phyloP scores from a whole-genome alignment of 1,139 yeast species.

The Protomyces arabidopsidicola region DNA sequence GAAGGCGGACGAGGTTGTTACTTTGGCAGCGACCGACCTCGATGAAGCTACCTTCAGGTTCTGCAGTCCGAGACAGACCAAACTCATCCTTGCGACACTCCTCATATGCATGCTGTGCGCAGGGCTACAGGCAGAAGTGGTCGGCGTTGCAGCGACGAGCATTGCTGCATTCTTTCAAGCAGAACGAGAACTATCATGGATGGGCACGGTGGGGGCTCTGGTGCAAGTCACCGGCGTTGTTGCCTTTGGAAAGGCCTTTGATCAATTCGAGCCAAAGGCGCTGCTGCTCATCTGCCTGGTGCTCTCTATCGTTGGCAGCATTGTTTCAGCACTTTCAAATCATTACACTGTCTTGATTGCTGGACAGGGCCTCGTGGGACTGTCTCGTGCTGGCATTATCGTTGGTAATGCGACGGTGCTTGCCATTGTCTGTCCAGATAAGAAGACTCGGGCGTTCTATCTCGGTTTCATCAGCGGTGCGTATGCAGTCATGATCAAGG shows the following conservation, averaged over 20 bases:
- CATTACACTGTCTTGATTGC: neutral
- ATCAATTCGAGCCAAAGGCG: neutral
- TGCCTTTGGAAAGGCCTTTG: neutral
- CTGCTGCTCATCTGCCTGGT: slow-evolving; percentile 1
- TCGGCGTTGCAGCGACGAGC: slow-evolving; percentile 8
- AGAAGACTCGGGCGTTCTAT: neutral
- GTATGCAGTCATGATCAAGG: slow-evolving; percentile 23
- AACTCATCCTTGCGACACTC: neutral
- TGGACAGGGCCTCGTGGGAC: slow-evolving; percentile 9
- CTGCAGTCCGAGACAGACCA: neutral
- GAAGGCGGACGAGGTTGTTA: too few species aligned
- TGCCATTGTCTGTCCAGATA: slow-evolving; percentile 10
- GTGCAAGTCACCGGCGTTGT: neutral
- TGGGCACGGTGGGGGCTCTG: neutral
- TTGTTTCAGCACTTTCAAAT: slow-evolving; percentile 2
- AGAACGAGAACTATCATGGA: slow-evolving; percentile 8
- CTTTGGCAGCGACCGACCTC: neutral
- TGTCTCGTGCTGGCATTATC: neutral
- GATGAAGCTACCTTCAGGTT: neutral
- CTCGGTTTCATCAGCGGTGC: slow-evolving; percentile 7
- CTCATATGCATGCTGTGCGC: slow-evolving; percentile 9
- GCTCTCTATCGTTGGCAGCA: neutral
- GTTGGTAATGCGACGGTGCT: slow-evolving; percentile 3
- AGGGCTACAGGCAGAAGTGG: slow-evolving; percentile 5
- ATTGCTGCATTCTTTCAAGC: slow-evolving; percentile 7